Percentiles rank a stretch among this genome's conserved stretches.
phyloP scores from a whole-genome alignment of 176 grass and related monocot genomes.

The Triticum timopheevii region DNA sequence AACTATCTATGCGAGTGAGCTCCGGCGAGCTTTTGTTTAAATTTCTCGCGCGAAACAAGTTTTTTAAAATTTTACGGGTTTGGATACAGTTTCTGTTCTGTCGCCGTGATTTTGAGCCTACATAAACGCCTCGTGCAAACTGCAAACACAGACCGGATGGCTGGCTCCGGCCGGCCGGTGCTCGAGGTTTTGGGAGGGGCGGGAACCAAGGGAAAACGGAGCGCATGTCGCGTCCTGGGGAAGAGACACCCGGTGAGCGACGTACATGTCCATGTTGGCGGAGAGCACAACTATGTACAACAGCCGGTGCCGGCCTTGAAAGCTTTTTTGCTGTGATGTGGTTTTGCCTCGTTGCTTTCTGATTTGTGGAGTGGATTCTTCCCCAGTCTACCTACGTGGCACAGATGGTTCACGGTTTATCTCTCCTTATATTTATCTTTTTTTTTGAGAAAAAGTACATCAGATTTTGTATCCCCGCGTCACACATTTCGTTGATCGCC shows the following conservation, averaged over 20 bases:
- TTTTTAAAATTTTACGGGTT: too few species aligned
- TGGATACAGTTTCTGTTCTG: too few species aligned
- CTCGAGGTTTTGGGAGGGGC: background rate
- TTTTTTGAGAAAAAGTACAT: background rate
- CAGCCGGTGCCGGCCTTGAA: background rate
- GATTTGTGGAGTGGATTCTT: background rate
- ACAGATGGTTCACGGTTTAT: background rate
- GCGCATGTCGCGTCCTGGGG: background rate
- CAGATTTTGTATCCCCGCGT: background rate
- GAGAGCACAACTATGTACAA: background rate
- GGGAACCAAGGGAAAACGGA: constrained; percentile 3
- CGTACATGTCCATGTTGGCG: background rate
- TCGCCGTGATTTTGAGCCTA: too few species aligned
- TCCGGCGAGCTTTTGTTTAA: too few species aligned
- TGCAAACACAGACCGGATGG: background rate
- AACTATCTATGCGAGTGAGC: too few species aligned
- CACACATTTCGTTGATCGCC: too few species aligned
- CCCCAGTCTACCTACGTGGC: background rate
- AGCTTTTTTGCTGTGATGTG: background rate
- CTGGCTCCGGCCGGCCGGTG: background rate
- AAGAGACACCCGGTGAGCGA: background rate
- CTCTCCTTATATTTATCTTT: background rate
- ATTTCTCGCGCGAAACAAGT: too few species aligned
- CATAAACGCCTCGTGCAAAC: too few species aligned
- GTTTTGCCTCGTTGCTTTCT: background rate